Evolutionary conservation across 352 stramenopile species (phyloP).

Genomic region (Phytopythium sindhum): DNA sequence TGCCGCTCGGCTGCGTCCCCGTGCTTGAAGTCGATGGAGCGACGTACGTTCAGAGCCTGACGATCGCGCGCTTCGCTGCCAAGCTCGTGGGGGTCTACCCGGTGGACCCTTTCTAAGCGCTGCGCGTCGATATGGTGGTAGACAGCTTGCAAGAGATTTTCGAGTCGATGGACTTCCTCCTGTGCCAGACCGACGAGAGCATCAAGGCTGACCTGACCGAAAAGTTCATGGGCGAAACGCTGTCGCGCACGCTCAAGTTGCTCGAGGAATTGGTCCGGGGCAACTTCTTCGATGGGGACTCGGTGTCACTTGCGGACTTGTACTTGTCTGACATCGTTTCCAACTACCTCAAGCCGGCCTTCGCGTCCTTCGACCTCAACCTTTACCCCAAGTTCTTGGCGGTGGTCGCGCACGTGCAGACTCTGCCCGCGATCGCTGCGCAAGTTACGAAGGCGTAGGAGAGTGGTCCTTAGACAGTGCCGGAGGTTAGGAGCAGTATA

Average conservation of each 20-base stretch:
- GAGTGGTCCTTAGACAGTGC: no score
- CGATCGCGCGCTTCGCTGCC: conserved; percentile 39
- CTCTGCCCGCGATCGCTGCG: conserved; percentile 33
- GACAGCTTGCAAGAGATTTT: conserved; percentile 24
- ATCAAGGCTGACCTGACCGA: conserved; percentile 41
- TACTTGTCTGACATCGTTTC: conserved; percentile 36
- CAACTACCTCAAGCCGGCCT: conserved; percentile 18
- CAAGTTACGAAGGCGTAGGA: no score
- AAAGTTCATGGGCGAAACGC: conserved; percentile 29
- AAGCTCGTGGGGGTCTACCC: conserved; percentile 35
- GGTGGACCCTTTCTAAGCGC: conserved; percentile 15
- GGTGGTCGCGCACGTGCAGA: conserved; percentile 30
- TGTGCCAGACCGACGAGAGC: conserved; percentile 32
- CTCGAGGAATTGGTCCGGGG: conserved; percentile 46
- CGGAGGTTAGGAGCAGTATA: no score
- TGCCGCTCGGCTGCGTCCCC: conserved; percentile 40
- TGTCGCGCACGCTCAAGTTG: conserved; percentile 28
- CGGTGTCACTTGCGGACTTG: conserved; percentile 15
- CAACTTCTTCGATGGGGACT: conserved; percentile 48
- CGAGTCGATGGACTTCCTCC: conserved; percentile 33
- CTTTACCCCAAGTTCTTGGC: conserved; percentile 40
- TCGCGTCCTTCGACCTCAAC: conserved; percentile 27
- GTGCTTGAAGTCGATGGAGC: conserved; percentile 31
- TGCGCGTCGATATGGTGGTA: conserved; percentile 21
- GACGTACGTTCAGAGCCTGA: conserved; percentile 31